Evolutionary conservation across 2,329 filamentous ascomycete genomes (phyloP), one percentile per base, ranked within the genome.

Genomic region (Verticillium nubilum): DNA sequence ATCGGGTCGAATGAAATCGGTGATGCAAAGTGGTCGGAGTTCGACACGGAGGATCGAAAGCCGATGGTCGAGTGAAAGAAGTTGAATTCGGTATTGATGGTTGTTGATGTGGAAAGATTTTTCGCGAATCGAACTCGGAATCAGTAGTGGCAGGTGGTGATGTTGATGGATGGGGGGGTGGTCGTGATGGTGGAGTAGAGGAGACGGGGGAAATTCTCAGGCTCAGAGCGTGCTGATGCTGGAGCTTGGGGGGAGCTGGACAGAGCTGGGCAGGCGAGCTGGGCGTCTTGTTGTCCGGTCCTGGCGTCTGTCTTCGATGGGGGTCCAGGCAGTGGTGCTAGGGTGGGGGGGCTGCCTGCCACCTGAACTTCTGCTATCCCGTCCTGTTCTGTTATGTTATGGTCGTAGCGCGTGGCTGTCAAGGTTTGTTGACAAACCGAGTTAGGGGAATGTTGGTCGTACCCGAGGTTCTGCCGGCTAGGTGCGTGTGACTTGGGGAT

Each of bases 71-170:
- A 33, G n/a, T 23, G 42, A 50, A 13, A 50, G 33, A 54, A 19
- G 28, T 56, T 5, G 54, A 7, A 13, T n/a, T 28, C 27, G 60
- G 59, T 61, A 52, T 54, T 58, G 54, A 61, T 50, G 35, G 60
- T 57, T 55, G 58, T 61, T 62, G 58, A 60, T 63, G 62, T 62
- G 59, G 59, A 29, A 47, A 37, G 54, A 56, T 27, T 56, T 56
- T 56, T 56, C 42, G 37, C 54, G 54, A 37, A n/a, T 56, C 42
- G 42, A 50, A 50, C 42, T 50, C 35, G 35, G 12, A 19, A 50
- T 7, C 12, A 19, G 42, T 25, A 23, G 42, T 23, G n/a, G 42
- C 42, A 26, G 19, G 42, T 50, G 42, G 42, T 50, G 42, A 50
- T 50, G 42, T 50, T 50, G 42, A 23, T 50, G 42, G 42, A 50